Base-by-base conservation (phyloP, 495 filamentous ascomycete genomes). In the Aspergillus cavernicola region DNA sequence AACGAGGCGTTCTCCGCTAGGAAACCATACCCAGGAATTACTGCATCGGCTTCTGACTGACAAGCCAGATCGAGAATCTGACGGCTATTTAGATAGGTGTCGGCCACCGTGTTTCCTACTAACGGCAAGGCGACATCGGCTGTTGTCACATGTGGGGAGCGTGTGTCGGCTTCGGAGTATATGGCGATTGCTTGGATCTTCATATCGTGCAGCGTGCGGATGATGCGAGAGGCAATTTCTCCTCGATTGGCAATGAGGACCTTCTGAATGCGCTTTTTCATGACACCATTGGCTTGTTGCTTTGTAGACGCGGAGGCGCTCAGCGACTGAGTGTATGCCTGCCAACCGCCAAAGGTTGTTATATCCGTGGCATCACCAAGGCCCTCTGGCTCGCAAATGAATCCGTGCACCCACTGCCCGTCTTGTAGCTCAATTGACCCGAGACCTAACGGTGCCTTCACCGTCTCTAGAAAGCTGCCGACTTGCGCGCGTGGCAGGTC, bases 21-120 rank as follows among this genome's bases (percentile, higher is more conserved):
- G 51, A 80, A 84, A 12, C 80, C 80, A 64, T 84, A 84, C 1
- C 80, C 80, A 0, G 80, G 79, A 55, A 80, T 76, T 22, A 80
- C 68, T 3, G 76, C 77, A 19, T 45, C 26, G 3, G 43, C 43
- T 33, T 47, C 43, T 12, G 29, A 33, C 18, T 47, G 43, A 23
- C 18, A 36, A 13, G 43, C 43, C 10, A 47, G 29, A 9, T 47
- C 31, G 7, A 47, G 28, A 20, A 47, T 47, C 18, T 47, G 43
- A 23, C 18, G 43, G 43, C 28, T 26, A 16, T 47, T 36, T 12
- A 47, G 16, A 15, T 47, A 47, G 16, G 43, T 47, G 43, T 47
- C 43, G 16, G 43, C 19, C 9, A 47, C 43, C 18, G 43, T 47
- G 31, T 47, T 35, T 36, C 43, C 43, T 4, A 23, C 28, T 2